Conservation (phyloP, 2,329 filamentous ascomycete genomes). For the Curvularia sp. region DNA sequence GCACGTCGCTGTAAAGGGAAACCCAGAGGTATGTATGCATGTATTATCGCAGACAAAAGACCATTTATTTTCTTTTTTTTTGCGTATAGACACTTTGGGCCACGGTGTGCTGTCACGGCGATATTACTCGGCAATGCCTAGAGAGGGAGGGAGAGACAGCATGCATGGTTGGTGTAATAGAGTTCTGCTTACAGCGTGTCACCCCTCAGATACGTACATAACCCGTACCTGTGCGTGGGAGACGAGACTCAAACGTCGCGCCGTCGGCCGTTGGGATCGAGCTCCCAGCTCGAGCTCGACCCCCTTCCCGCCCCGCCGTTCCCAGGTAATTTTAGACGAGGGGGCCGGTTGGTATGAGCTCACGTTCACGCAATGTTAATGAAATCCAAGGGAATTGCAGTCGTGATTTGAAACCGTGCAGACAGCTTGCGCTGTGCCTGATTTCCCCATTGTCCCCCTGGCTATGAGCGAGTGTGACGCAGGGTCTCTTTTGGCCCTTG, state of each 20-base stretch:
- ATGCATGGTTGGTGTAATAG: constrained; percentile 3
- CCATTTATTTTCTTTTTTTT: too few species aligned
- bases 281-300: too few species aligned
- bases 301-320: constrained; percentile 5
- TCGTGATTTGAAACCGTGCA: constrained; percentile 6
- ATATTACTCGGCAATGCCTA: not conserved
- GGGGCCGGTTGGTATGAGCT: not conserved
- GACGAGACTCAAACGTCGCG: constrained; percentile 20
- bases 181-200: constrained; percentile 9
- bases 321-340: constrained; percentile 3
- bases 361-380: constrained; percentile 2
- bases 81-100: not conserved
- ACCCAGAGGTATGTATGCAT: too few species aligned
- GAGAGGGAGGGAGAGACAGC: too few species aligned
- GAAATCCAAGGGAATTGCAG: not conserved
- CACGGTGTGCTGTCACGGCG: not conserved
- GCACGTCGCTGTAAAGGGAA: constrained; percentile 1
- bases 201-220: not conserved
- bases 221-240: constrained; percentile 5
- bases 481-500: constrained; percentile 14
- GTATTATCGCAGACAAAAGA: too few species aligned
- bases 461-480: constrained; percentile 8
- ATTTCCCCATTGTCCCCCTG: not conserved
- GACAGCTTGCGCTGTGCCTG: constrained; percentile 4
- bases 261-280: constrained; percentile 16